Evolutionary conservation across 768 basidiomycete genomes (phyloP), one percentile per base, ranked within the genome.

Genomic region (Naganishia antarctica): DNA sequence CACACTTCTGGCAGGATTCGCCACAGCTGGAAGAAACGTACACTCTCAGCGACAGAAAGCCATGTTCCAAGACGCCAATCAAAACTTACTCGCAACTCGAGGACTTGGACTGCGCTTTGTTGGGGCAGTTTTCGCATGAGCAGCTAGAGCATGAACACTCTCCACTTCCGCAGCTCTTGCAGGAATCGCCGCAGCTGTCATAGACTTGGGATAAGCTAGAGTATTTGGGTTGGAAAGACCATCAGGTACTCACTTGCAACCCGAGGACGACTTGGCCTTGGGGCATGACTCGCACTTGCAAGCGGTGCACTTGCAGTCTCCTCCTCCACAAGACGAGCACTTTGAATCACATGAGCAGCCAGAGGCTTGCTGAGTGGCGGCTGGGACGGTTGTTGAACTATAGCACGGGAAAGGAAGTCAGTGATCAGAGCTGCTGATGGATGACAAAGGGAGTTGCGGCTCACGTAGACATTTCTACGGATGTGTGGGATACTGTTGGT

Each of bases 251-350:
- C 32, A 57, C 53, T 57, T 57, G 53, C 53, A 57, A 12, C 53
- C 37, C 34, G 53, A 57, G 6, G 53, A 37, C 23, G 34, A 23
- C 11, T 31, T n/a, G 2, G 50, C n/a, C 50, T 51, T 51, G 13
- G 53, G 53, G 53, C 53, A 57, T 25, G 53, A 21, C 8, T 57
- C 53, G n/a, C 53, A 57, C 37, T 57, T 57, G 53, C 53, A 57
- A 11, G 34, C 21, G 37, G 34, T 8, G 37, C 53, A 57, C 31
- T 57, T 57, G 53, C 53, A 57, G 9, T 57, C 53, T 2, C 53
- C 53, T 4, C 53, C 53, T 23, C 34, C 34, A n/a, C 53, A 57
- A 16, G 53, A 57, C 4, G 53, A 21, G 37, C 53, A 57, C 53
- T 57, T 57, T n/a, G 21, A 6, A 15, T 57, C 53, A 29, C 53